Evolutionary conservation across 805 yeast genomes (phyloP).

Genomic region (Metschnikowia cubensis): DNA sequence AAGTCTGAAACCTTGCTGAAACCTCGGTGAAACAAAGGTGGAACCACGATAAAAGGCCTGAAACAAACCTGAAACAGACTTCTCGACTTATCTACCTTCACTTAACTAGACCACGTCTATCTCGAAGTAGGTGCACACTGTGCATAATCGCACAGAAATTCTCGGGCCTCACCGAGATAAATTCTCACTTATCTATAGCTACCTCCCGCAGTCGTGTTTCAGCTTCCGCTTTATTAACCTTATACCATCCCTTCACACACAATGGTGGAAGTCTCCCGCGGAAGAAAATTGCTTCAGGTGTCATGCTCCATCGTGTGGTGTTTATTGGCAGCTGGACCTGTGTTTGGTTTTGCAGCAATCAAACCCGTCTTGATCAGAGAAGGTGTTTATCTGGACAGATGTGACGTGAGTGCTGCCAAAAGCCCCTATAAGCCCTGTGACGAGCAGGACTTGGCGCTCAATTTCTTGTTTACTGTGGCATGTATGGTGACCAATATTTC

Average conservation of each 20-base stretch:
- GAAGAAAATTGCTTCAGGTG: conserved; percentile 49
- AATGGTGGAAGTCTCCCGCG: conserved; percentile 16
- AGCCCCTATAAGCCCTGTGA: conserved; percentile 41
- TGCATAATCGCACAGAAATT: conserved; percentile 3
- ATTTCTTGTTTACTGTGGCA: conserved; percentile 78
- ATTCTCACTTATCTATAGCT: neutral
- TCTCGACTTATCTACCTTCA: too few species aligned
- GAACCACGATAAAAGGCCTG: too few species aligned
- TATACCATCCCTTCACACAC: neutral
- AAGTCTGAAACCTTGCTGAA: too few species aligned
- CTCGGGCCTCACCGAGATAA: conserved; percentile 1
- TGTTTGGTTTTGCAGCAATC: conserved; percentile 93
- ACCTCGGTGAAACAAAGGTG: too few species aligned
- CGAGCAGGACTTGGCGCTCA: conserved; percentile 79
- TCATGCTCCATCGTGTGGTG: conserved; percentile 82
- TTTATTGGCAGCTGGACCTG: conserved; percentile 85
- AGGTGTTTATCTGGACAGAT: conserved; percentile 66
- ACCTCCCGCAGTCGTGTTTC: neutral
- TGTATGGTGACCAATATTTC: conserved; percentile 83
- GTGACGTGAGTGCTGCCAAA: conserved; percentile 34
- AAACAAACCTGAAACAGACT: neutral
- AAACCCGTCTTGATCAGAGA: conserved; percentile 77
- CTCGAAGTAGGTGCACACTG: neutral
- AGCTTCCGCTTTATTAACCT: neutral
- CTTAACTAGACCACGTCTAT: too few species aligned